phyloP scores from a whole-genome alignment of 345 rosid species.

The Raphanus sativus region DNA sequence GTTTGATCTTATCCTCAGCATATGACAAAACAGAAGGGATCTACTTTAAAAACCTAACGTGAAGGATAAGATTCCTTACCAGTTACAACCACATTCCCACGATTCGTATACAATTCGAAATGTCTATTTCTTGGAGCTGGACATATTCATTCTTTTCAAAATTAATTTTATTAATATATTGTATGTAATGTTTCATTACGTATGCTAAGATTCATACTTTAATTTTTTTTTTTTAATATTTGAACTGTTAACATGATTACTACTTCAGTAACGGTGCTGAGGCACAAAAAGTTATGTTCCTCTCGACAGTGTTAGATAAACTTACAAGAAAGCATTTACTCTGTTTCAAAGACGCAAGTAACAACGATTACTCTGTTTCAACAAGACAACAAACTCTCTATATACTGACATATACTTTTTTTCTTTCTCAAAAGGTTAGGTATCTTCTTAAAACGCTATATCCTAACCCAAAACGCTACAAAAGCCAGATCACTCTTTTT shows the following conservation, averaged over 20 bases:
- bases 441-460: slow-evolving; percentile 28
- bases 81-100: slow-evolving; percentile 20
- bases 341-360: slow-evolving; percentile 26
- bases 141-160: not conserved
- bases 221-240: no score
- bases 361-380: slow-evolving; percentile 29
- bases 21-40: not conserved
- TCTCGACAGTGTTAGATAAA: not conserved
- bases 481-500: slow-evolving; percentile 1
- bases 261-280: not conserved
- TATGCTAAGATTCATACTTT: no score
- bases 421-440: slow-evolving; percentile 27
- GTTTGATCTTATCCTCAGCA: slow-evolving; percentile 18
- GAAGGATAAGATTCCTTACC: slow-evolving; percentile 24
- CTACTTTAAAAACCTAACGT: slow-evolving; percentile 29
- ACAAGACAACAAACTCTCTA: slow-evolving; percentile 35
- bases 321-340: slow-evolving; percentile 21
- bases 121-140: not conserved
- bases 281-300: not conserved
- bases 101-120: not conserved
- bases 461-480: slow-evolving; percentile 28
- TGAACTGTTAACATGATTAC: not conserved
- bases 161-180: not conserved
- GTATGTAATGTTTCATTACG: not conserved
- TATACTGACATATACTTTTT: slow-evolving; percentile 21